Conservation (phyloP, 1,284 basidiomycete species). For the Ustilago bromivora region DNA sequence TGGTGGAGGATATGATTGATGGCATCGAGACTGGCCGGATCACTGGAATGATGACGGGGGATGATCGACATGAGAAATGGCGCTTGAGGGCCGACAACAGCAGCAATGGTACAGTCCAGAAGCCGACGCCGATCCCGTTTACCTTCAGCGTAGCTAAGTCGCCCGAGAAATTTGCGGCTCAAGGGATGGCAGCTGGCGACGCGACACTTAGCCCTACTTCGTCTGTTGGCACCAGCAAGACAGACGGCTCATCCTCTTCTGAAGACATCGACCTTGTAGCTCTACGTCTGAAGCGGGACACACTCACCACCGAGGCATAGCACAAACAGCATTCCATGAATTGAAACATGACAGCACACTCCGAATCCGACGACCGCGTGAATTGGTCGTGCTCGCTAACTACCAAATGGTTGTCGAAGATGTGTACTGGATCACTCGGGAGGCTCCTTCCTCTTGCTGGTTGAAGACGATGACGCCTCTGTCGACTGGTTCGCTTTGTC, state of each 20-base stretch:
- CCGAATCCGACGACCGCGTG: not conserved
- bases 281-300: constrained; percentile 14
- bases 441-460: constrained; percentile 1
- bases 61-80: constrained; percentile 8
- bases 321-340: not conserved
- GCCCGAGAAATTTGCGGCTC: not conserved
- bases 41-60: not conserved
- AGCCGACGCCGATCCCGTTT: constrained; percentile 10
- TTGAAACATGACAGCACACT: not conserved
- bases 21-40: constrained; percentile 16
- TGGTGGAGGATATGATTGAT: constrained; percentile 37
- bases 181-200: not conserved
- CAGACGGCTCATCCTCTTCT: constrained; percentile 27
- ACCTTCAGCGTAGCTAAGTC: constrained; percentile 33
- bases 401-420: not conserved
- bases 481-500: not conserved
- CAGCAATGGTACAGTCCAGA: not conserved
- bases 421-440: not conserved
- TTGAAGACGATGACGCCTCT: not conserved
- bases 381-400: not conserved
- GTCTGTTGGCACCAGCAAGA: constrained; percentile 15
- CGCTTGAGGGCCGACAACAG: constrained; percentile 15
- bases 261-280: constrained; percentile 41
- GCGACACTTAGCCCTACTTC: constrained; percentile 15
- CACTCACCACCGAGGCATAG: not conserved